Evolutionary conservation across 2,329 filamentous ascomycete genomes (phyloP), one percentile per base, ranked within the genome.

Genomic region (Cladosporium sp.): DNA sequence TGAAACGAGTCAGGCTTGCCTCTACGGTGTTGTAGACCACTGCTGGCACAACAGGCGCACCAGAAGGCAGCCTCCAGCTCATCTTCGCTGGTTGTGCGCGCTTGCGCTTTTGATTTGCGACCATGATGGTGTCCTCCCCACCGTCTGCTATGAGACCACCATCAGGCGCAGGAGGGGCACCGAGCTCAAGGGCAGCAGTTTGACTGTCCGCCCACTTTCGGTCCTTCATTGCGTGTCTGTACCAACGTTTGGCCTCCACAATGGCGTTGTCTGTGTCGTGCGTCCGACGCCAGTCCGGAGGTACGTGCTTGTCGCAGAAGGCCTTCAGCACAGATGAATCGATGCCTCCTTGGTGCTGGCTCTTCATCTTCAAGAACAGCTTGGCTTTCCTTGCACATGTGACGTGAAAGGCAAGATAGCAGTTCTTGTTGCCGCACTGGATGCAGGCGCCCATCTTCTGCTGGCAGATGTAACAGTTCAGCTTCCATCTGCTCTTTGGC

Each of bases 371-470:
- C 70, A 99, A 83, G 75, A 92, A 98, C 0, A 99, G 84, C 69
- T 90, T 89, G 58, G 93, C 93, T 73, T 92, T 88, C 65, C 95
- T 88, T 28, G 95, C 95, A 77, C 95, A 99, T 5, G 95, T 98
- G 64, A 97, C 93, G 79, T 99, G 95, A 77, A 99, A 99, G 10
- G 95, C 95, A 74, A 94, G 90, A 75, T 96, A 99, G 78, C 95
- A 99, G 68, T 90, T 92, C 79, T 97, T 98, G 81, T 98, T 97
- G 68, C 93, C 92, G 78, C 95, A 99, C 78, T 99, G 95, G 68
- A 99, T 97, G 78, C 94, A 98, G 49, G 95, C 94, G 26, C 95
- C 95, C 95, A 99, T 99, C 73, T 90, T 91, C 79, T 99, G 95
- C 71, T 93, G 90, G 80, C 95, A 99, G 66, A 99, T 96, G 78